Conservation (phyloP, 768 basidiomycete species). For the Tricholomella constricta region DNA sequence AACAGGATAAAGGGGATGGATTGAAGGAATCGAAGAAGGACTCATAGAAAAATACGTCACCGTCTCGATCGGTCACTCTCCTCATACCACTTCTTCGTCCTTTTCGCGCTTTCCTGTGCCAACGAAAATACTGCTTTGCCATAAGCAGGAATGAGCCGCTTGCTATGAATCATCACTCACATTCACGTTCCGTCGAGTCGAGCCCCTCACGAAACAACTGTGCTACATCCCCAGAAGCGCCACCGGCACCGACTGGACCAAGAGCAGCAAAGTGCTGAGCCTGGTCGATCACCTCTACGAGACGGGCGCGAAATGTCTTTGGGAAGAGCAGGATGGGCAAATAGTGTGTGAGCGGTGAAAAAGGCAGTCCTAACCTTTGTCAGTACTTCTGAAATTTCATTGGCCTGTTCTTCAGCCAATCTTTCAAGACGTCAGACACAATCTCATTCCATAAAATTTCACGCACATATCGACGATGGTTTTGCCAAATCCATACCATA, state of each 20-base stretch:
- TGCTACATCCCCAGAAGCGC: conserved; percentile 56
- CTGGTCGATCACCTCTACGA: conserved; percentile 82
- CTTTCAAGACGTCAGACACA: conserved; percentile 39
- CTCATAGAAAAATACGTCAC: conserved; percentile 31
- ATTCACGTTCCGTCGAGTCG: conserved; percentile 88
- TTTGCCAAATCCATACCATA: conserved; percentile 93
- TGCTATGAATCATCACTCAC: conserved; percentile 49
- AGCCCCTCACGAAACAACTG: conserved; percentile 88
- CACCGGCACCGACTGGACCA: conserved; percentile 58
- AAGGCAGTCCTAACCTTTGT: conserved; percentile 49
- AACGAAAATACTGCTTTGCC: conserved; percentile 71
- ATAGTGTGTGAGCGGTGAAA: neutral
- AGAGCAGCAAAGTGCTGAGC: conserved; percentile 85
- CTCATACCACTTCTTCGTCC: conserved; percentile 86
- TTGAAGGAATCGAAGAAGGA: conserved; percentile 33
- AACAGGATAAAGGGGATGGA: conserved; percentile 15
- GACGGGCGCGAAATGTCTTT: conserved; percentile 75
- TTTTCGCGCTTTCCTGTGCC: conserved; percentile 80
- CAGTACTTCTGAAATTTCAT: conserved; percentile 71
- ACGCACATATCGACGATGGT: conserved; percentile 79
- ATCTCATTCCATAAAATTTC: neutral
- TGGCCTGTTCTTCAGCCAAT: conserved; percentile 72
- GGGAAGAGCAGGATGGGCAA: neutral
- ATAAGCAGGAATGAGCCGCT: conserved; percentile 5
- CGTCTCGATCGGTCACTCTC: conserved; percentile 57